Percentiles rank a stretch among this genome's conserved stretches.
Evolutionary conservation across 345 rosid species (phyloP).

Genomic region (Psidium friedrichsthalianum): DNA sequence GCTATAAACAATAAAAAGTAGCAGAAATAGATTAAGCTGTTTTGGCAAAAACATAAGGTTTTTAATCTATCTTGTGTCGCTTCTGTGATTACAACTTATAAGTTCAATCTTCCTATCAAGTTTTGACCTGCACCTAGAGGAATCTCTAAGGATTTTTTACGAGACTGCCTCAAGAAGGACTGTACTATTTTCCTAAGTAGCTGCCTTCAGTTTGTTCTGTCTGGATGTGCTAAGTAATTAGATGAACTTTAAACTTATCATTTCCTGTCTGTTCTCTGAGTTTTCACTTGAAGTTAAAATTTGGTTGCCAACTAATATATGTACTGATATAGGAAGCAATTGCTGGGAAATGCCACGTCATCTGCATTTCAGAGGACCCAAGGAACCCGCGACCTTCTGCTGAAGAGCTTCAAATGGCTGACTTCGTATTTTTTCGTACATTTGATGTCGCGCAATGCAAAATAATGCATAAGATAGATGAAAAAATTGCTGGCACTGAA

Average conservation of each 20-base stretch:
- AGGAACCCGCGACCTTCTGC: slow-evolving; percentile 57
- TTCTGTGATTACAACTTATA: background rate
- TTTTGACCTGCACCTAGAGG: background rate
- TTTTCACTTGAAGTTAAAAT: background rate
- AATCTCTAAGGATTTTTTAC: background rate
- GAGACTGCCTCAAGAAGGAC: background rate
- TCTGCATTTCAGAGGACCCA: slow-evolving; percentile 67
- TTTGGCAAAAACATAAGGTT: background rate
- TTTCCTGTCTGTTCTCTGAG: background rate
- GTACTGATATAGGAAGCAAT: slow-evolving; percentile 55
- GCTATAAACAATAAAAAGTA: background rate
- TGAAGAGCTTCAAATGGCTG: slow-evolving; percentile 41
- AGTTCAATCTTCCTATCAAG: background rate
- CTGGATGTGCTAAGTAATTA: background rate
- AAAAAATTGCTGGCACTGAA: slow-evolving; percentile 50
- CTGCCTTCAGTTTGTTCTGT: background rate
- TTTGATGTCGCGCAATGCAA: slow-evolving; percentile 53
- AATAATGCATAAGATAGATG: slow-evolving; percentile 46
- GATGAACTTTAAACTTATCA: background rate
- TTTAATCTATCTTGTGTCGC: background rate
- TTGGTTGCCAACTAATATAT: background rate
- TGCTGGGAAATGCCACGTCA: slow-evolving; percentile 78
- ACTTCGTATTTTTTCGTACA: slow-evolving; percentile 52
- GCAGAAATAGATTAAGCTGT: background rate
- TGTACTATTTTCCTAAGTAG: background rate